Evolutionary conservation across 495 filamentous ascomycete species (phyloP), one percentile per base, ranked within the genome.

Genomic region (Pseudoneurospora amorphoporcata): DNA sequence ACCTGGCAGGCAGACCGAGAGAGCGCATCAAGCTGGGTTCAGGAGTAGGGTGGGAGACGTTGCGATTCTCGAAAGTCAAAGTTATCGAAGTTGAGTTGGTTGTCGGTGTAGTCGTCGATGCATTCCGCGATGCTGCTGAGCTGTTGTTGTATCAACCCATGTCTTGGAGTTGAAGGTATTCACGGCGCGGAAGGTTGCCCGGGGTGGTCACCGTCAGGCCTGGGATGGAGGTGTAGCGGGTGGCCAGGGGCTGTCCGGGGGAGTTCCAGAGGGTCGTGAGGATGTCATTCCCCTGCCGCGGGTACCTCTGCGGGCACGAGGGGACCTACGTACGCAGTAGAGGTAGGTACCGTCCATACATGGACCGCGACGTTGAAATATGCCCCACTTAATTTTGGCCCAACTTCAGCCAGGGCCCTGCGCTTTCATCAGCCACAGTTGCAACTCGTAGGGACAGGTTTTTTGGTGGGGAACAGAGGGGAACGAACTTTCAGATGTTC

Each of bases 1-100:
- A 76, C 76, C 73, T 73, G 73, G 72, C 58, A 58, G 70, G 35
- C n/a, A n/a, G 69, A 29, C 3, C 29, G 39, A 61, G 73, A 58
- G 68, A 16, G 72, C 58, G 65, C 73, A 76, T 78, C 71, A 68
- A 61, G 53, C 3, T 61, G 53, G 53, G 53, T 35, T 16, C 5
- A 12, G 6, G 6, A 16, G 35, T 17, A 35, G 23, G 53, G 29
- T 61, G 29, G 29, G 53, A 61, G 6, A 61, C 47, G 8, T 32
- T 58, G 19, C 10, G 23, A 58, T 58, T 61, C 0, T 61, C 53
- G 12, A 17, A 6, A 17, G 29, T 17, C 29, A 3, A 35, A 65
- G 6, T 65, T 65, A 17, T 61, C 23, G 6, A 35, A 35, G 53
- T 61, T 65, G 14, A 35, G 17, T 3, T 65, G 53, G 7, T 35